These are phyloP conservation scores for Bromus sterilis DNA, from an alignment of 176 grass and related monocot genomes.

Conservation along the genomic window DNA sequence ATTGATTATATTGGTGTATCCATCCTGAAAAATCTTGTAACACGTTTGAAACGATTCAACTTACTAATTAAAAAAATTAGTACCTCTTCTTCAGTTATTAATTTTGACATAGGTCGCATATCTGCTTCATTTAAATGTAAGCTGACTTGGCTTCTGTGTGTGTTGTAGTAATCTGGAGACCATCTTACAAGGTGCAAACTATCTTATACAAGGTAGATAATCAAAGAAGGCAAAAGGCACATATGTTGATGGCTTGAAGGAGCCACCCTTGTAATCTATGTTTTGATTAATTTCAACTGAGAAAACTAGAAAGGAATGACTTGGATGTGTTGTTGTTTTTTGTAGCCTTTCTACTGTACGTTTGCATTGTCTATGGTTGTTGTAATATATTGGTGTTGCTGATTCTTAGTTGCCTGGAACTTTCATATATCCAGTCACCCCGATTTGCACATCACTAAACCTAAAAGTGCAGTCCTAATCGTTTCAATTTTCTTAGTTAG, in stretches of 20 bases:
- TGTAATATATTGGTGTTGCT: neutral
- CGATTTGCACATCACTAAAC: neutral
- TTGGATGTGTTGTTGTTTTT: neutral
- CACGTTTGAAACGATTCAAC: neutral
- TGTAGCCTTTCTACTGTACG: neutral
- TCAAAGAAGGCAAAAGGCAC: neutral
- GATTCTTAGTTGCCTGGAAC: neutral
- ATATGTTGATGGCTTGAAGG: neutral
- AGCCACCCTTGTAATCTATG: neutral
- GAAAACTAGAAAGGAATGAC: neutral
- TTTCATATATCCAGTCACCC: neutral
- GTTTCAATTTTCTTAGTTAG: neutral
- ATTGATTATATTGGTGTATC: neutral
- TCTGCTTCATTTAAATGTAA: neutral
- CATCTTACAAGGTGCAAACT: constrained; percentile 33
- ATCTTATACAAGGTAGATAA: constrained; percentile 21
- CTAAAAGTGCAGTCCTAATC: no score
- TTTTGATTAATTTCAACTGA: constrained; percentile 17
- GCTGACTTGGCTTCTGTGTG: neutral
- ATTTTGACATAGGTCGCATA: neutral
- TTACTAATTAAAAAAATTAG: no score
- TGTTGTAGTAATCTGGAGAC: constrained; percentile 48
- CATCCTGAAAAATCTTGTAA: neutral
- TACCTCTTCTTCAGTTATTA: neutral
- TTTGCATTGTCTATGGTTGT: neutral